These are phyloP conservation scores for Xylaria sp. DNA, from an alignment of 2,329 filamentous ascomycete genomes.

Conservation along the genomic window DNA sequence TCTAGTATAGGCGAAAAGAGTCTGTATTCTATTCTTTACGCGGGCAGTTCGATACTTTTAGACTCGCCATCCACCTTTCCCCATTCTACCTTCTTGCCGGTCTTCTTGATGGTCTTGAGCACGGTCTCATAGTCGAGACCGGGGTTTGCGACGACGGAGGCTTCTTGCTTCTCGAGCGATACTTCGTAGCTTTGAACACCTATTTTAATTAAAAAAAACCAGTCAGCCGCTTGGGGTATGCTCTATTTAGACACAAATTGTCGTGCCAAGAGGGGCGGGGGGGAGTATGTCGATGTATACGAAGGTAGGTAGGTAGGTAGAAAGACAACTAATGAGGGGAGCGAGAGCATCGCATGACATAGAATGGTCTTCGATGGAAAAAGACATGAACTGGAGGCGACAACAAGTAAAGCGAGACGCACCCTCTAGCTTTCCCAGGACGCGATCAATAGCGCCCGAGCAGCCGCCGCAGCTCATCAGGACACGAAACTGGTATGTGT, in stretches of 20 bases:
- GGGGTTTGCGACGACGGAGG: slow-evolving; percentile 77
- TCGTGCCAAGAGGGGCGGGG: not conserved
- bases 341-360: not conserved
- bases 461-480: slow-evolving; percentile 96
- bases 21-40: slow-evolving; percentile 39
- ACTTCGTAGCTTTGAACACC: slow-evolving; percentile 90
- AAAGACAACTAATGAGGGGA: not conserved
- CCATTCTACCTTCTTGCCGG: slow-evolving; percentile 88
- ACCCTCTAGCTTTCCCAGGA: slow-evolving; percentile 94
- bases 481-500: slow-evolving; percentile 96
- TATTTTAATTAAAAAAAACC: slow-evolving; percentile 53
- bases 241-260: not conserved
- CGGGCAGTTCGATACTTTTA: slow-evolving; percentile 62
- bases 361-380: not conserved
- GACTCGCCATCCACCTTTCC: slow-evolving; percentile 75
- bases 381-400: slow-evolving; percentile 1
- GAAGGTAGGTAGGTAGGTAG: not conserved
- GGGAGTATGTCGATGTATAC: slow-evolving; percentile 13
- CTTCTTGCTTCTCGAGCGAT: slow-evolving; percentile 86
- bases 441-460: slow-evolving; percentile 91
- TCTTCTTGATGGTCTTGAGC: slow-evolving; percentile 91
- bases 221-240: slow-evolving; percentile 8
- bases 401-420: slow-evolving; percentile 50
- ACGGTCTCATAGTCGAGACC: slow-evolving; percentile 82
- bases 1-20: not conserved